These are phyloP conservation scores for Salinomyces thailandicus DNA, from an alignment of 2,329 filamentous ascomycete genomes.

Conservation along the genomic window DNA sequence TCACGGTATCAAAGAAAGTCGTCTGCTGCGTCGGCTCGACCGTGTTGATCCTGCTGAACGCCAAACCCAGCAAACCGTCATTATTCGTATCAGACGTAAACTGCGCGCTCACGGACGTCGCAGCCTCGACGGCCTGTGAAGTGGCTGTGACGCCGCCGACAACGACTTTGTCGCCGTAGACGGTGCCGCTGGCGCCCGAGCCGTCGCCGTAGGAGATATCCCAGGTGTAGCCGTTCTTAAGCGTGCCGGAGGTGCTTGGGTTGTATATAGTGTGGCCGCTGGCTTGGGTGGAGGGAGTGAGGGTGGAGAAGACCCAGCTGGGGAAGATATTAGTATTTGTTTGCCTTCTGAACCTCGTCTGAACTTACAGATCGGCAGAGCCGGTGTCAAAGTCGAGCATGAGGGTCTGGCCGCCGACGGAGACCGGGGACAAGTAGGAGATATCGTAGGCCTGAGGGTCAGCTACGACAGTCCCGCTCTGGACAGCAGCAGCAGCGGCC, in stretches of 20 bases:
- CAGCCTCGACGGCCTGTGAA: constrained; percentile 56
- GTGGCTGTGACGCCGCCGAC: constrained; percentile 51
- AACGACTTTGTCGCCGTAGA: constrained; percentile 55
- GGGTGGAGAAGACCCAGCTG: constrained; percentile 57
- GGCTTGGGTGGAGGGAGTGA: constrained; percentile 41
- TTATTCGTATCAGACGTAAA: constrained; percentile 44
- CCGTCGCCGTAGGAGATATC: constrained; percentile 56
- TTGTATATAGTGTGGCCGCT: constrained; percentile 50
- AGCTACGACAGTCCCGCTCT: constrained; percentile 30
- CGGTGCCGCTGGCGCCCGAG: constrained; percentile 50
- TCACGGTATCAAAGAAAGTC: constrained; percentile 53
- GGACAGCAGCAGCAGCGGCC: constrained; percentile 26
- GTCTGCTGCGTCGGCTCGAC: constrained; percentile 40
- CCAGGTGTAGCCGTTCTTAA: constrained; percentile 44
- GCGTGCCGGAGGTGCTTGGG: constrained; percentile 33
- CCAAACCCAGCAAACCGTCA: constrained; percentile 51
- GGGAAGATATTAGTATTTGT: not conserved
- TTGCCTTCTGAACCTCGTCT: constrained; percentile 1
- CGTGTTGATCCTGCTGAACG: constrained; percentile 51
- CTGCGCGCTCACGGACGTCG: constrained; percentile 44
- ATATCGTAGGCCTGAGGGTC: constrained; percentile 30
- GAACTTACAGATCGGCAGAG: constrained; percentile 53
- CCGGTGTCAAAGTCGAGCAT: constrained; percentile 63
- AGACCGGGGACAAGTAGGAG: constrained; percentile 43
- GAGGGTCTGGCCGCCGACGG: constrained; percentile 52